These are phyloP conservation scores for Aschersonia sp. DNA, from an alignment of 2,329 filamentous ascomycete species.

Conservation along the genomic window DNA sequence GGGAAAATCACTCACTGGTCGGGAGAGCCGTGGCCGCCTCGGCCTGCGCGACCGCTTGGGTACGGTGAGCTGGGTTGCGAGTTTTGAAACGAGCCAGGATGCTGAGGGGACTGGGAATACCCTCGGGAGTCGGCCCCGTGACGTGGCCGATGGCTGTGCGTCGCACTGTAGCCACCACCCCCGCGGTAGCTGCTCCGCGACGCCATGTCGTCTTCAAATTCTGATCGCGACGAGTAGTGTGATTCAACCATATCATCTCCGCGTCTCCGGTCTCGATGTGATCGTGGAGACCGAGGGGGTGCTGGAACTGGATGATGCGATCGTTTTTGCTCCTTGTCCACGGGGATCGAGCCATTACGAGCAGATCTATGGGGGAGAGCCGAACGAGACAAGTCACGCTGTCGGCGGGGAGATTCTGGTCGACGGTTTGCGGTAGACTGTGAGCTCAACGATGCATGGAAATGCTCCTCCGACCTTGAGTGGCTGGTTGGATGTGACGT, in stretches of 20 bases:
- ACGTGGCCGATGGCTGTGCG: conserved; percentile 21
- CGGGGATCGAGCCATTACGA: conserved; percentile 2
- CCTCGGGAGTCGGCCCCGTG: conserved; percentile 21
- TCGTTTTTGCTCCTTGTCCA: background rate
- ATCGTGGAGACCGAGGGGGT: conserved; percentile 13
- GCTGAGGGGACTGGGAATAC: conserved; percentile 28
- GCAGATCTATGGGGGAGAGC: conserved; percentile 7
- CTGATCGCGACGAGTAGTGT: conserved; percentile 30
- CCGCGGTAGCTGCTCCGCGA: conserved; percentile 23
- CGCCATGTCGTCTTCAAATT: conserved; percentile 35
- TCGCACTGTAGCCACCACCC: conserved; percentile 23
- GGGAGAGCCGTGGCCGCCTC: conserved; percentile 23
- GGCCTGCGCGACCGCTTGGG: conserved; percentile 21
- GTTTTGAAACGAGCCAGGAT: conserved; percentile 27
- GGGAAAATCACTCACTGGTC: conserved; percentile 21
- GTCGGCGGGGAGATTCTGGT: conserved; percentile 2
- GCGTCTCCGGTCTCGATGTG: conserved; percentile 12
- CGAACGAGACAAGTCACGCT: conserved; percentile 10
- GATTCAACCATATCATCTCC: conserved; percentile 14
- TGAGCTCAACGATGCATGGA: conserved; percentile 4
- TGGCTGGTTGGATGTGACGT: background rate
- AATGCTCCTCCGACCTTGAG: conserved; percentile 3
- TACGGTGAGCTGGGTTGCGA: conserved; percentile 30
- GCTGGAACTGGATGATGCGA: background rate
- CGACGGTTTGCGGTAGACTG: conserved; percentile 4